Base-by-base conservation (phyloP, 192 early-diverging fungal species). In the Linnemannia exigua region DNA sequence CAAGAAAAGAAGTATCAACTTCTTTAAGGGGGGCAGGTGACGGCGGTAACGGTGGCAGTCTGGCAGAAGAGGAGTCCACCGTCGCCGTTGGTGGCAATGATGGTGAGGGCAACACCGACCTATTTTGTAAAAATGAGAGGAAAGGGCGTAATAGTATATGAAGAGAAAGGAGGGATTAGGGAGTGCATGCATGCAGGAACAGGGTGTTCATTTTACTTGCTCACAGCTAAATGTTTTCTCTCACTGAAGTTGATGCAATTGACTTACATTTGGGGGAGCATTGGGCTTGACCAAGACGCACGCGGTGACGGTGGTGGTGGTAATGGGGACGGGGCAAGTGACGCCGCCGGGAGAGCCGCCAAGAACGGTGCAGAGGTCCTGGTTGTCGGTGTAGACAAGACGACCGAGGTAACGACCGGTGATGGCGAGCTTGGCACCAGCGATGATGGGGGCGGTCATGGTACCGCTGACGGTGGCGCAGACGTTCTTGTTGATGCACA, bases 401-500 rank as follows among this genome's bases (percentile, higher is more conserved):
- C 68, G 69, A 22, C 69, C 69, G 37, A 70, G 38, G 77, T 71
- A 79, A 20, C 48, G 46, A 47, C 72, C 72, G 19, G 72, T 67
- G 79, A 80, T 44, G 5, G 71, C 25, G n/a, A 80, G 47, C 31
- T 41, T 74, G 35, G 81, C 75, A 20, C 63, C 51, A 17, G 79
- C 70, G 12, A 54, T 58, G n/a, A 79, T 58, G 68, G 81, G 68
- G 74, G 87, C 87, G 74, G 51, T 69, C 48, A 88, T 67, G 79
- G 79, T 82, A 54, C 76, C 76, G 50, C 25, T 58, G 54, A 80
- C 73, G 22, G 78, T 69, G 38, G 72, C 51, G 25, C 89, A 87
- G 25, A 76, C 80, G n/a, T 87, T 67, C 52, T 79, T 15, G 66
- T 79, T 52, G 22, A 90, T 80, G 69, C 88, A 75, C 9, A 87